These are phyloP conservation scores for Lolium multiflorum DNA, from an alignment of 176 grass and related monocot species.

Conservation along the genomic window DNA sequence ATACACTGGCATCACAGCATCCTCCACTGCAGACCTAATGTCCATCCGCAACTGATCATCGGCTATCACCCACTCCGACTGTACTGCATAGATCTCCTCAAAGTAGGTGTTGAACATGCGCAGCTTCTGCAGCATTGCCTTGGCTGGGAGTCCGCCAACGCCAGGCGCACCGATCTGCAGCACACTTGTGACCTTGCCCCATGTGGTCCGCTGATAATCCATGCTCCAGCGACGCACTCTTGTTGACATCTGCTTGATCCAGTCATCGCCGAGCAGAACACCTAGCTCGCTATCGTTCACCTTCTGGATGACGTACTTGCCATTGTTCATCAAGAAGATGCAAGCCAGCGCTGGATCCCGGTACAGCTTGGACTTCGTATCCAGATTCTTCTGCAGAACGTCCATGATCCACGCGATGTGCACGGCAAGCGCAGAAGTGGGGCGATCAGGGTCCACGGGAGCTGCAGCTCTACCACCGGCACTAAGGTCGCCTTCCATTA, in stretches of 20 bases:
- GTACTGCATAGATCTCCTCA: constrained; percentile 67
- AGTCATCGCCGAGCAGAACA: constrained; percentile 81
- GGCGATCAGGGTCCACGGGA: constrained; percentile 72
- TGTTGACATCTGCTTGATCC: constrained; percentile 78
- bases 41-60: constrained; percentile 77
- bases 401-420: constrained; percentile 99
- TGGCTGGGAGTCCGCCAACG: constrained; percentile 47
- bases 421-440: constrained; percentile 83
- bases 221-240: constrained; percentile 80
- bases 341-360: constrained; percentile 73
- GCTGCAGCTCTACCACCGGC: constrained; percentile 42
- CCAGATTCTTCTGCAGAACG: constrained; percentile 84
- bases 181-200: constrained; percentile 81
- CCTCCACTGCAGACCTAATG: constrained; percentile 54
- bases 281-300: constrained; percentile 81
- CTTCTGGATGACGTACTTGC: constrained; percentile 90
- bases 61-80: constrained; percentile 71
- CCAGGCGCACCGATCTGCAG: constrained; percentile 70
- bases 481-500: constrained; percentile 81
- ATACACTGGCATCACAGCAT: constrained; percentile 75
- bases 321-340: constrained; percentile 92
- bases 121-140: constrained; percentile 71
- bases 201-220: constrained; percentile 78
- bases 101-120: constrained; percentile 87
- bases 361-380: constrained; percentile 85